Conservation (phyloP, 768 basidiomycete genomes). For the Termitomyces sp. region DNA sequence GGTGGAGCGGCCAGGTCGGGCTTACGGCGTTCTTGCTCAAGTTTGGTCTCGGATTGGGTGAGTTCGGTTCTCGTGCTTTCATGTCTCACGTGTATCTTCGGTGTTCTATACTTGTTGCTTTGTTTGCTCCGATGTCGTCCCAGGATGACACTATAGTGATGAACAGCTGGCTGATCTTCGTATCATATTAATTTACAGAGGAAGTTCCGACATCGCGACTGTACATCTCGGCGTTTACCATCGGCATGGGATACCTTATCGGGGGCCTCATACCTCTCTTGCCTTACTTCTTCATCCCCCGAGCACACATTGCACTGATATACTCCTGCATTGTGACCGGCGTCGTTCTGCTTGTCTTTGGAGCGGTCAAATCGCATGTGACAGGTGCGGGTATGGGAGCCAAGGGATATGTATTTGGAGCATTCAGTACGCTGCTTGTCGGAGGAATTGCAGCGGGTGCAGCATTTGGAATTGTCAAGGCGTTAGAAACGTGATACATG, state of each 20-base stretch:
- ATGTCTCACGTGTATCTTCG: background rate
- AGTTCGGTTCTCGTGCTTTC: conserved; percentile 19
- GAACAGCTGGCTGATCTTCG: background rate
- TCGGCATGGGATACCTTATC: conserved; percentile 89
- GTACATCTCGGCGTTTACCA: conserved; percentile 90
- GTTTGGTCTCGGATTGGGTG: conserved; percentile 91
- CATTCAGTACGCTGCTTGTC: conserved; percentile 80
- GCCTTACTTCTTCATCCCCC: conserved; percentile 85
- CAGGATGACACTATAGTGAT: background rate
- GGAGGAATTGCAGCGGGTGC: conserved; percentile 85
- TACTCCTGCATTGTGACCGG: conserved; percentile 82
- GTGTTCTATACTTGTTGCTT: background rate
- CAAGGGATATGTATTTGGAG: conserved; percentile 80
- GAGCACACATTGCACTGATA: conserved; percentile 61
- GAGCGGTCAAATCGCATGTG: conserved; percentile 82
- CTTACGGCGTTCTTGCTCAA: conserved; percentile 92
- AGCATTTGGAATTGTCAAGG: conserved; percentile 49
- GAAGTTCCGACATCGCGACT: conserved; percentile 82
- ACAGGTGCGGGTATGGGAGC: conserved; percentile 71
- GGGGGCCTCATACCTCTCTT: conserved; percentile 92
- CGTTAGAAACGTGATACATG: conserved; percentile 28
- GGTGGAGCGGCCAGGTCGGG: conserved; percentile 77
- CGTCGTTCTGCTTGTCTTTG: conserved; percentile 82
- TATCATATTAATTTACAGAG: conserved; percentile 40
- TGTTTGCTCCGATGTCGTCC: background rate